These are phyloP conservation scores for Sungouiella blattae DNA, from an alignment of 805 yeast species.

Conservation along the genomic window DNA sequence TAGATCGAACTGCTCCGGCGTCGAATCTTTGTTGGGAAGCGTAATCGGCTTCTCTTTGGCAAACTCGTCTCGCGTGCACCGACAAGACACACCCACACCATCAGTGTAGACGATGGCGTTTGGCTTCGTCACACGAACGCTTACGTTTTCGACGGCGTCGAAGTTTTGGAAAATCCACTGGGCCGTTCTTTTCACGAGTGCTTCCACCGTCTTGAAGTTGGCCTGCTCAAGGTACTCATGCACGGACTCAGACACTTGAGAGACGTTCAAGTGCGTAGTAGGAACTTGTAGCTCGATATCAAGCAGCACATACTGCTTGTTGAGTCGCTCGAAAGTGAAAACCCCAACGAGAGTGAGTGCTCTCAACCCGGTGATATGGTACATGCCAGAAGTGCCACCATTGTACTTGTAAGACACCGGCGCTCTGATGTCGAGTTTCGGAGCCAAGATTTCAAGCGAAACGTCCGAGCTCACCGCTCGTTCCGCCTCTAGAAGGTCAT, in stretches of 20 bases:
- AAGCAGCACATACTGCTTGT: slow-evolving; percentile 63
- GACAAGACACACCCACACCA: slow-evolving; percentile 84
- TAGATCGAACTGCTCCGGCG: slow-evolving; percentile 25
- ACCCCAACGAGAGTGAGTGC: slow-evolving; percentile 86
- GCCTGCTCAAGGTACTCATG: slow-evolving; percentile 66
- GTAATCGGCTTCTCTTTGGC: slow-evolving; percentile 19
- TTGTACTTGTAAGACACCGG: slow-evolving; percentile 7
- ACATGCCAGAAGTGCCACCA: slow-evolving; percentile 16
- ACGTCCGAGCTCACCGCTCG: slow-evolving; percentile 47
- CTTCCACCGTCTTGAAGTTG: slow-evolving; percentile 89
- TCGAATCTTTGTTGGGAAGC: slow-evolving; percentile 6
- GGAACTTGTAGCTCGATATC: slow-evolving; percentile 48
- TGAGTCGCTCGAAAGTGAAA: slow-evolving; percentile 82
- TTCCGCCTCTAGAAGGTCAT: slow-evolving; percentile 38
- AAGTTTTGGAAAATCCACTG: slow-evolving; percentile 46
- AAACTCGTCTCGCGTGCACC: slow-evolving; percentile 45
- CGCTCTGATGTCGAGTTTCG: slow-evolving; percentile 60
- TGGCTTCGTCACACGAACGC: slow-evolving; percentile 75
- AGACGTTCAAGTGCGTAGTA: slow-evolving; percentile 13
- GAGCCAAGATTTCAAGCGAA: slow-evolving; percentile 37
- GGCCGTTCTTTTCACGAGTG: slow-evolving; percentile 72
- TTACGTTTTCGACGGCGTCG: slow-evolving; percentile 31
- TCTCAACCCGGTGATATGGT: slow-evolving; percentile 48
- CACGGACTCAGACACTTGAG: slow-evolving; percentile 34
- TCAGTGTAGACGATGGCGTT: slow-evolving; percentile 83